A percentile compares a stretch with the other conserved stretches of the same genome.
Evolutionary conservation across 768 basidiomycete genomes (phyloP).

Genomic region (Cyclocybe aegerita): DNA sequence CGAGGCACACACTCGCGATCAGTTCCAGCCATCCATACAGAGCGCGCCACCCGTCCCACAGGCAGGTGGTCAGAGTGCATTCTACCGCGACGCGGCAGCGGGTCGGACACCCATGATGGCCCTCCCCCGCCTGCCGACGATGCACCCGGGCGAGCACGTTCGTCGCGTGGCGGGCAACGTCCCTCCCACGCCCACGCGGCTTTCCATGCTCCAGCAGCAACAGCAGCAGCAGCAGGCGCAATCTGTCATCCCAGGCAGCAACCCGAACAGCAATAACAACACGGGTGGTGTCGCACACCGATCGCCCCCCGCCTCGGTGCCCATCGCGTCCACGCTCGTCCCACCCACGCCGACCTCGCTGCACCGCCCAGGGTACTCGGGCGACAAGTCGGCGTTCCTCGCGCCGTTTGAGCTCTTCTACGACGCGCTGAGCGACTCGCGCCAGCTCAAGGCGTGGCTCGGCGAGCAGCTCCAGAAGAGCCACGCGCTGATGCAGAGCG

Average conservation of each 20-base stretch:
- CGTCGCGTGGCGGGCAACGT: slow-evolving; percentile 59
- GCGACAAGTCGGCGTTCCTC: slow-evolving; percentile 75
- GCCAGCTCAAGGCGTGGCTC: slow-evolving; percentile 76
- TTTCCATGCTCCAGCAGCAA: slow-evolving; percentile 36
- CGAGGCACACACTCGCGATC: slow-evolving; percentile 51
- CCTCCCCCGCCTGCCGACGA: slow-evolving; percentile 62
- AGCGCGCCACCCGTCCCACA: slow-evolving; percentile 72
- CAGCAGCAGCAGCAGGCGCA: slow-evolving; percentile 1
- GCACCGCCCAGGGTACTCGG: slow-evolving; percentile 56
- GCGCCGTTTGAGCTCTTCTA: slow-evolving; percentile 85
- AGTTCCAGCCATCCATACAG: slow-evolving; percentile 67
- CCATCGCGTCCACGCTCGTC: slow-evolving; percentile 65
- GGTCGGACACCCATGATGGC: slow-evolving; percentile 43
- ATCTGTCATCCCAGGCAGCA: neutral
- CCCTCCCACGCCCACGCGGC: slow-evolving; percentile 70
- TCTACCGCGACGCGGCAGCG: slow-evolving; percentile 18
- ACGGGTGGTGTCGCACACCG: slow-evolving; percentile 38
- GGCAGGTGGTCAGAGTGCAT: slow-evolving; percentile 37
- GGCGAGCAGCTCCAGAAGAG: slow-evolving; percentile 70
- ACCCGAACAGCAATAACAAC: neutral
- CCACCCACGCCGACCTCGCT: slow-evolving; percentile 71
- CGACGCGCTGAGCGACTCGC: slow-evolving; percentile 79
- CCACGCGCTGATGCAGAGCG: slow-evolving; percentile 47
- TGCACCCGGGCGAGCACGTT: slow-evolving; percentile 40
- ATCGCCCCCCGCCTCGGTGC: slow-evolving; percentile 54